phyloP scores from a whole-genome alignment of 1,139 yeast species.

The Lodderomyces jiufengensis region DNA sequence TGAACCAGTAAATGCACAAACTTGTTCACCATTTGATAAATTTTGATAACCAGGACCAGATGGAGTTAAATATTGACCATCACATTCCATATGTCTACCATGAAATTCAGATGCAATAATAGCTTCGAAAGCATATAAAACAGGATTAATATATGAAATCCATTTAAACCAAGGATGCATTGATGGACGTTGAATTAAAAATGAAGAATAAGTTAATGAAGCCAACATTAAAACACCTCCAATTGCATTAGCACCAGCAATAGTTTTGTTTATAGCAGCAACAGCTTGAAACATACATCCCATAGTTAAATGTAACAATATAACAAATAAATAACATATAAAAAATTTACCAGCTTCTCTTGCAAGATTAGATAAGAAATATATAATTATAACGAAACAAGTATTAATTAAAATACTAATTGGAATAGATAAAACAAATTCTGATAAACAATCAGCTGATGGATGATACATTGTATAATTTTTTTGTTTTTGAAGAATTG shows the following conservation, averaged over 20 bases:
- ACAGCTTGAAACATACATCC: slow-evolving; percentile 46
- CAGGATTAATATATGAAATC: slow-evolving; percentile 57
- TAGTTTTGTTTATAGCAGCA: slow-evolving; percentile 43
- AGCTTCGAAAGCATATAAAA: slow-evolving; percentile 55
- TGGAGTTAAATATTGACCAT: slow-evolving; percentile 39
- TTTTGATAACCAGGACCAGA: slow-evolving; percentile 48
- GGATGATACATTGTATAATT: slow-evolving; percentile 56
- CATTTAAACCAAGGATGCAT: slow-evolving; percentile 69
- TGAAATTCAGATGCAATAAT: slow-evolving; percentile 56
- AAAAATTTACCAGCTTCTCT: slow-evolving; percentile 55
- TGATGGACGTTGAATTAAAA: slow-evolving; percentile 52
- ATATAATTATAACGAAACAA: slow-evolving; percentile 42
- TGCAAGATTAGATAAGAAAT: slow-evolving; percentile 50
- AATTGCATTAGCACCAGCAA: slow-evolving; percentile 50
- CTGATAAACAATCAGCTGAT: slow-evolving; percentile 54
- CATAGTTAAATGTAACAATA: slow-evolving; percentile 27
- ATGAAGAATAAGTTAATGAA: slow-evolving; percentile 50
- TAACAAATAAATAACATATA: slow-evolving; percentile 43
- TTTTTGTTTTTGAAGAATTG: slow-evolving; percentile 53
- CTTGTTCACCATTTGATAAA: slow-evolving; percentile 35
- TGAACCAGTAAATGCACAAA: slow-evolving; percentile 52
- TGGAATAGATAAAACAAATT: slow-evolving; percentile 45
- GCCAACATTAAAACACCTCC: slow-evolving; percentile 49
- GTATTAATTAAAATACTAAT: slow-evolving; percentile 43
- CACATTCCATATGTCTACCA: slow-evolving; percentile 52